phyloP scores from a whole-genome alignment of 345 rosid species.

The Cardamine chenopodiifolia region DNA sequence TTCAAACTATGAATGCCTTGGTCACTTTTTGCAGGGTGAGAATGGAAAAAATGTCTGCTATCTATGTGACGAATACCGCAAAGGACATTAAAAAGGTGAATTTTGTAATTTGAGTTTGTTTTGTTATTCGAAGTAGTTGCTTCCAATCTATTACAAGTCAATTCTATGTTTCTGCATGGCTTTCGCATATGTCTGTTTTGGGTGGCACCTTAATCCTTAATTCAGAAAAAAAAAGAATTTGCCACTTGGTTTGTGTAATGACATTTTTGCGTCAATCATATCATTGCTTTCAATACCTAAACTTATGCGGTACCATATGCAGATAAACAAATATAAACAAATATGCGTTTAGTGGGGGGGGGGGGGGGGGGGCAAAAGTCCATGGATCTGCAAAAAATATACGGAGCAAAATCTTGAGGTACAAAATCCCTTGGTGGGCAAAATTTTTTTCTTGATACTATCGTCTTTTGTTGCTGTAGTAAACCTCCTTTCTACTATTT shows the following conservation, averaged over 20 bases:
- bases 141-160: neutral
- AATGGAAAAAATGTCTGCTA: constrained; percentile 89
- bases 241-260: no score
- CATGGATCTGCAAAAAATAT: constrained; percentile 55
- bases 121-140: neutral
- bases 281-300: neutral
- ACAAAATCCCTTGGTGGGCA: constrained; percentile 83
- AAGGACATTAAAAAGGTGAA: constrained; percentile 81
- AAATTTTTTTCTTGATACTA: neutral
- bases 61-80: constrained; percentile 82
- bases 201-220: no score
- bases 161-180: neutral
- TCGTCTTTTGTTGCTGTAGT: no score
- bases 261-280: no score
- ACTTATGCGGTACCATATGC: neutral
- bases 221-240: no score
- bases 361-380: constrained; percentile 80
- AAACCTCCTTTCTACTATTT: neutral
- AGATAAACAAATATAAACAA: constrained; percentile 67
- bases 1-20: constrained; percentile 8
- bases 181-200: no score
- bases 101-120: neutral
- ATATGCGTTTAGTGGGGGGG: constrained; percentile 62
- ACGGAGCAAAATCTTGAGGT: constrained; percentile 87
- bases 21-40: constrained; percentile 63